Percentiles rank a stretch among this genome's conserved stretches.
Evolutionary conservation across 805 yeast genomes (phyloP).

Genomic region (Ogataea salicorniae): DNA sequence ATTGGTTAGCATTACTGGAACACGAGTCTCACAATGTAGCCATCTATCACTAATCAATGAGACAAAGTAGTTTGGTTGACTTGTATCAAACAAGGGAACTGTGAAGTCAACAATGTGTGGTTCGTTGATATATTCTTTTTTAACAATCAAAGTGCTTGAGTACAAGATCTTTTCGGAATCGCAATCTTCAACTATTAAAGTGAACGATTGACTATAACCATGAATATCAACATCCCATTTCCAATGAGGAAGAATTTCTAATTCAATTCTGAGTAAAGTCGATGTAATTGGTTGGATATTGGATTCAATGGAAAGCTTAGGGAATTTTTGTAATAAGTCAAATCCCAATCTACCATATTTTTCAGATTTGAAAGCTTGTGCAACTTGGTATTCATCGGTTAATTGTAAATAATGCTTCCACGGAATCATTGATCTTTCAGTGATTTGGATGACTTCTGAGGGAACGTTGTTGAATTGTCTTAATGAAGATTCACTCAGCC

Average conservation of each 20-base stretch:
- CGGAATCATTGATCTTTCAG: slow-evolving; percentile 78
- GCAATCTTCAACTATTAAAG: slow-evolving; percentile 73
- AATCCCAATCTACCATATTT: slow-evolving; percentile 56
- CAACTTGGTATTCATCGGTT: slow-evolving; percentile 65
- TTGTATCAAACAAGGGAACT: slow-evolving; percentile 52
- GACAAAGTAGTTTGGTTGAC: slow-evolving; percentile 67
- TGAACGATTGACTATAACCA: slow-evolving; percentile 59
- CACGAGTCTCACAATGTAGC: slow-evolving; percentile 66
- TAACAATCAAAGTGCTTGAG: slow-evolving; percentile 49
- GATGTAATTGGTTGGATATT: slow-evolving; percentile 75
- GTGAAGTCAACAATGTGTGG: slow-evolving; percentile 61
- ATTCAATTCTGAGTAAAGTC: slow-evolving; percentile 55
- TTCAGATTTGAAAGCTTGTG: slow-evolving; percentile 73
- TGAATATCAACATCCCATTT: slow-evolving; percentile 68
- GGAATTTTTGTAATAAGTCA: slow-evolving; percentile 65
- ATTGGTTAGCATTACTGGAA: slow-evolving; percentile 52
- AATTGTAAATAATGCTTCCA: slow-evolving; percentile 74
- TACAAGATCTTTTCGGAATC: slow-evolving; percentile 74
- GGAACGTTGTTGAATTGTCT: slow-evolving; percentile 79
- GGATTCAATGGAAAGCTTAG: slow-evolving; percentile 55
- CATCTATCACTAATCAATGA: slow-evolving; percentile 75
- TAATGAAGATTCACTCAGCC: slow-evolving; percentile 83
- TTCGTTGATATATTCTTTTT: slow-evolving; percentile 42
- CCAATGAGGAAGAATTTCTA: slow-evolving; percentile 71
- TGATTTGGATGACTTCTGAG: slow-evolving; percentile 57